Base-by-base conservation (phyloP, 495 filamentous ascomycete species). In the Penicillium chermesinum region DNA sequence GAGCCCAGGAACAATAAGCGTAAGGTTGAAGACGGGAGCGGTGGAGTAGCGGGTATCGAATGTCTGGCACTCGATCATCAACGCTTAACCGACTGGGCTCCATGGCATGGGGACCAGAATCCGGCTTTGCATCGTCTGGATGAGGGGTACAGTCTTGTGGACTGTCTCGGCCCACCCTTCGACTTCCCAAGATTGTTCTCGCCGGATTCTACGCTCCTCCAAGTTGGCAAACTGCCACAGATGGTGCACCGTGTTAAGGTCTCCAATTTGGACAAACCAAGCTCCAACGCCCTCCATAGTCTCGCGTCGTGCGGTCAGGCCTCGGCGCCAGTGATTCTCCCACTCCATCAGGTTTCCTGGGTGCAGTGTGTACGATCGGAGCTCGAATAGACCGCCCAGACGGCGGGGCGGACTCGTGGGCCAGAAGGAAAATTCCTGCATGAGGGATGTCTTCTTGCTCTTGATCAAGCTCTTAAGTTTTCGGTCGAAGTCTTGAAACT, bases 371-470 rank as follows among this genome's bases (percentile, higher is more conserved):
- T 98, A 98, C 13, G 93, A 96, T 20, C 93, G 89, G 12, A 98
- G 80, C 75, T 98, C 93, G 62, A 98, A 98, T 22, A 98, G 67
- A 17, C 93, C 93, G 52, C 93, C 93, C 6, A 98, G 80, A 49
- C 85, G 74, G 27, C 93, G 89, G 0, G 93, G 93, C 0, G 93
- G 78, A 0, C 89, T 90, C 1, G 93, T 98, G 0, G 93, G 93
- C 93, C 93, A 98, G 80, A 98, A 98, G 41, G 88, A 94, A 72
- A 98, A 98, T 65, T 98, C 93, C 65, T 98, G 93, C 93, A 98
- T 98, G 21, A 98, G 77, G 0, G 93, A 96, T 9, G 81, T 85
- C 54, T 85, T 81, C 69, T 95, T 96, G 52, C 81, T 77, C 48
- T 75, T 84, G 58, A 98, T 90, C 46, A 96, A 72, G 15, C 68